A percentile compares a stretch with the other conserved stretches of the same genome.
These are phyloP conservation scores for Gloeophyllum trabeum DNA, from an alignment of 768 basidiomycete species.

Conservation along the genomic window DNA sequence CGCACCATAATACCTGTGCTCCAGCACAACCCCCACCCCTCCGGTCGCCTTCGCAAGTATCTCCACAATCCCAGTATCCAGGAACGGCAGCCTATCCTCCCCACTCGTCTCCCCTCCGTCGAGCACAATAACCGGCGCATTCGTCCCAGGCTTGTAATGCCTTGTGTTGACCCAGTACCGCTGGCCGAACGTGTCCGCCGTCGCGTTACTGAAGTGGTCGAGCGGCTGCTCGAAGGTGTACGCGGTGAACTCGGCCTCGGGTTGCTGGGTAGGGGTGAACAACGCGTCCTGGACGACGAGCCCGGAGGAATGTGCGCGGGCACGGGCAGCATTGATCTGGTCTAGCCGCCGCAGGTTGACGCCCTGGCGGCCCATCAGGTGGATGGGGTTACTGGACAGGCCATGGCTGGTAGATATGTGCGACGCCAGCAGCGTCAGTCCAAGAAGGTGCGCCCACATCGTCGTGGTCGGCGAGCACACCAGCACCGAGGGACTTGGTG, in stretches of 20 bases:
- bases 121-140: conserved; percentile 80
- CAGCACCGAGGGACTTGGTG: too few species aligned
- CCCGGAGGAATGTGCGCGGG: too few species aligned
- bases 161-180: conserved; percentile 88
- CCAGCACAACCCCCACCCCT: conserved; percentile 86
- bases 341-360: too few species aligned
- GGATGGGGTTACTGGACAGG: too few species aligned
- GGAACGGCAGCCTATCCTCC: conserved; percentile 39
- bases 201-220: conserved; percentile 59
- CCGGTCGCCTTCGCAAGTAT: conserved; percentile 76
- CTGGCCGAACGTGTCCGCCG: conserved; percentile 62
- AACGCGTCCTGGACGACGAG: too few species aligned
- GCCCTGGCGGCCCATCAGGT: too few species aligned
- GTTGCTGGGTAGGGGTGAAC: too few species aligned
- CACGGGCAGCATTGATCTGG: too few species aligned
- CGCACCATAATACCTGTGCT: conserved; percentile 84
- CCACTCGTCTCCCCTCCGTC: conserved; percentile 94
- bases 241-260: conserved; percentile 44
- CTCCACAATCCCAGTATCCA: conserved; percentile 58
- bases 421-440: too few species aligned
- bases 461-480: too few species aligned
- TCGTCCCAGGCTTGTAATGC: conserved; percentile 59
- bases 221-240: conserved; percentile 78
- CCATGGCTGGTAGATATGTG: too few species aligned
- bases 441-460: too few species aligned